A percentile compares a stretch with the other conserved stretches of the same genome.
These are phyloP conservation scores for Rhizopus arrhizus DNA, from an alignment of 371 early-diverging fungal species.

Conservation along the genomic window DNA sequence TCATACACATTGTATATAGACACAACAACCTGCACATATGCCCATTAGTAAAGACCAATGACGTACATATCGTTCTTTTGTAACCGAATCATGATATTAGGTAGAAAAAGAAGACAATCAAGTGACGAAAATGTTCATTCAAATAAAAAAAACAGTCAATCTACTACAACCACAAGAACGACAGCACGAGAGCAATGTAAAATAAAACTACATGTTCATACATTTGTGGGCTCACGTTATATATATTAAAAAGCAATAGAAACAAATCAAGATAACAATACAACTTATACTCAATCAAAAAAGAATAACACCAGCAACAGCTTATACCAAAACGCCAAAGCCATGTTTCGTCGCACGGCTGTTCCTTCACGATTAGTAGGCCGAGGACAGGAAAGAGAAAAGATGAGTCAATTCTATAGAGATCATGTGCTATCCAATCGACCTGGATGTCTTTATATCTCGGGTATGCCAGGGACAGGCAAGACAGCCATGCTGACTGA, in stretches of 20 bases:
- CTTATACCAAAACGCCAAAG: slow-evolving; percentile 43
- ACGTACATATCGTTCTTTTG: too few relatives aligned
- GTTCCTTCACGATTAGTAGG: slow-evolving; percentile 74
- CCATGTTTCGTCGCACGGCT: slow-evolving; percentile 64
- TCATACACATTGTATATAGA: too few relatives aligned
- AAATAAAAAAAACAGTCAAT: too few relatives aligned
- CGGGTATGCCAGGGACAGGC: slow-evolving; percentile 94
- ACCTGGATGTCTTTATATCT: slow-evolving; percentile 80
- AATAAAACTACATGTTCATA: too few relatives aligned
- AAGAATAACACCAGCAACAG: slow-evolving; percentile 5
- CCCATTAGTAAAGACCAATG: too few relatives aligned
- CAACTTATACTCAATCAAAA: background rate
- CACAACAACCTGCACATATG: too few relatives aligned
- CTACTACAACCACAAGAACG: too few relatives aligned
- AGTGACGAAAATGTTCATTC: too few relatives aligned
- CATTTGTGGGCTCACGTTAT: too few relatives aligned
- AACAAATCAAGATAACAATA: background rate
- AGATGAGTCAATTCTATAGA: slow-evolving; percentile 60
- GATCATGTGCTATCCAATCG: slow-evolving; percentile 40
- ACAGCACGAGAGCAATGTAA: too few relatives aligned
- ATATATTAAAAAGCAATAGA: background rate
- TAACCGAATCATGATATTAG: too few relatives aligned
- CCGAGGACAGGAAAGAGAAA: slow-evolving; percentile 67
- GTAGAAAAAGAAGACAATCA: too few relatives aligned
- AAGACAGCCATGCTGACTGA: slow-evolving; percentile 88